Percentiles rank a stretch among this genome's conserved stretches.
These are phyloP conservation scores for Neckera pumila DNA, from an alignment of 225 moss, liverwort and hornwort species.

Conservation along the genomic window DNA sequence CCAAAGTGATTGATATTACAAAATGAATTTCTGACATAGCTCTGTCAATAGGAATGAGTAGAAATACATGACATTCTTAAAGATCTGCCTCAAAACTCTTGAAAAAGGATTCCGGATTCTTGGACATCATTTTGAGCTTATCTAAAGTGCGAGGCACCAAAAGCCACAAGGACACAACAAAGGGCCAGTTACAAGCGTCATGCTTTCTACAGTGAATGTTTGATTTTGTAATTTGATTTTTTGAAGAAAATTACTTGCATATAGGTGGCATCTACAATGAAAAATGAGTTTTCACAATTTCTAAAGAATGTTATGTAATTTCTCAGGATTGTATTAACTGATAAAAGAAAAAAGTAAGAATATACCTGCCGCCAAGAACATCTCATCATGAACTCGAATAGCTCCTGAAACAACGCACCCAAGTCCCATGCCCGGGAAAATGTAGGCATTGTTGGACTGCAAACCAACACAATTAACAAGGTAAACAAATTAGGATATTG, in stretches of 20 bases:
- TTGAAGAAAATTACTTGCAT: background rate
- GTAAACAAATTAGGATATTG: background rate
- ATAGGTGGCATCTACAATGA: background rate
- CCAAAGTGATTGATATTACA: background rate
- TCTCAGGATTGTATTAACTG: background rate
- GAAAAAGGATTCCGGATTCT: background rate
- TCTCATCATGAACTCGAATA: conserved; percentile 21
- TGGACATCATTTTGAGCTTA: background rate
- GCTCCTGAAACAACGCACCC: conserved; percentile 32
- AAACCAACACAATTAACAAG: background rate
- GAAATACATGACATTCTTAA: no score
- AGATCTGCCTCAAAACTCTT: no score
- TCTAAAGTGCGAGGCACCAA: background rate
- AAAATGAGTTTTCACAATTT: background rate
- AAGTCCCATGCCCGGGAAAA: conserved; percentile 65
- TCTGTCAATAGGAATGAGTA: background rate
- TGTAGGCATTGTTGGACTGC: conserved; percentile 74
- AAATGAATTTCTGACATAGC: background rate
- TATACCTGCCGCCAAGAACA: conserved; percentile 70
- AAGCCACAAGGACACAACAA: background rate
- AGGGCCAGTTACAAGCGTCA: no score
- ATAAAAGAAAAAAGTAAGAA: background rate
- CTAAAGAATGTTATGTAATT: no score
- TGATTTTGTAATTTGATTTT: background rate
- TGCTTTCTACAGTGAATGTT: background rate